phyloP scores from a whole-genome alignment of 768 basidiomycete genomes.

The Chlorophyllum brunneum region DNA sequence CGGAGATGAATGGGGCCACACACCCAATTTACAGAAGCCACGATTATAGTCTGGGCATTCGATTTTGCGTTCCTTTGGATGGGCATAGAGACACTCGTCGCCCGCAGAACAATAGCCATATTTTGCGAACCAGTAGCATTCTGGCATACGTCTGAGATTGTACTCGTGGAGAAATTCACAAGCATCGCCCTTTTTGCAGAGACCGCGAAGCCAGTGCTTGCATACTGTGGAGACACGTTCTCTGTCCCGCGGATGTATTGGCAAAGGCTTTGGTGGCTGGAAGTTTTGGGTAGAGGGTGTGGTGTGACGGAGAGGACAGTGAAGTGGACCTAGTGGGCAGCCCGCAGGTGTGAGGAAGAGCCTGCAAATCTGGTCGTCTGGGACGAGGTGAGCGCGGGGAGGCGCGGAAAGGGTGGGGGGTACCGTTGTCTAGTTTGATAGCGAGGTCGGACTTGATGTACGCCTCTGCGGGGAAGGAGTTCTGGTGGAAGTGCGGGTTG shows the following conservation, averaged over 20 bases:
- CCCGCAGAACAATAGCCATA: slow-evolving; percentile 97
- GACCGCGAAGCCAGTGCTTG: slow-evolving; percentile 97
- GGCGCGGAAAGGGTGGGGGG: slow-evolving; percentile 8
- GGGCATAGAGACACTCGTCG: slow-evolving; percentile 95
- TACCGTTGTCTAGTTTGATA: slow-evolving; percentile 91
- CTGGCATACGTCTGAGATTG: slow-evolving; percentile 95
- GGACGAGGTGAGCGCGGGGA: slow-evolving; percentile 7
- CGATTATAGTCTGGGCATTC: slow-evolving; percentile 96
- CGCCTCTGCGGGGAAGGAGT: slow-evolving; percentile 77
- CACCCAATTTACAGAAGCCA: slow-evolving; percentile 93
- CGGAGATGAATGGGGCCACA: slow-evolving; percentile 22
- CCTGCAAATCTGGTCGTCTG: slow-evolving; percentile 94
- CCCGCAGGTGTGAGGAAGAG: slow-evolving; percentile 76
- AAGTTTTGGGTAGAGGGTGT: slow-evolving; percentile 86
- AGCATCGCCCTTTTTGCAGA: slow-evolving; percentile 97
- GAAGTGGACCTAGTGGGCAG: slow-evolving; percentile 86
- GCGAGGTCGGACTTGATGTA: slow-evolving; percentile 81
- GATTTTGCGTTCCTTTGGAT: slow-evolving; percentile 85
- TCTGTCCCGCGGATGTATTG: slow-evolving; percentile 78
- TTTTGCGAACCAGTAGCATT: slow-evolving; percentile 99
- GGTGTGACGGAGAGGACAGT: slow-evolving; percentile 92
- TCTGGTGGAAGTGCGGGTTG: slow-evolving; percentile 91
- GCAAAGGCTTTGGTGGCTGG: slow-evolving; percentile 77
- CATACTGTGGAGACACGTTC: slow-evolving; percentile 90
- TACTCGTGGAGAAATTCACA: slow-evolving; percentile 99